Evolutionary conservation across 2,329 filamentous ascomycete genomes (phyloP).

Genomic region (Ophiostoma quercus): DNA sequence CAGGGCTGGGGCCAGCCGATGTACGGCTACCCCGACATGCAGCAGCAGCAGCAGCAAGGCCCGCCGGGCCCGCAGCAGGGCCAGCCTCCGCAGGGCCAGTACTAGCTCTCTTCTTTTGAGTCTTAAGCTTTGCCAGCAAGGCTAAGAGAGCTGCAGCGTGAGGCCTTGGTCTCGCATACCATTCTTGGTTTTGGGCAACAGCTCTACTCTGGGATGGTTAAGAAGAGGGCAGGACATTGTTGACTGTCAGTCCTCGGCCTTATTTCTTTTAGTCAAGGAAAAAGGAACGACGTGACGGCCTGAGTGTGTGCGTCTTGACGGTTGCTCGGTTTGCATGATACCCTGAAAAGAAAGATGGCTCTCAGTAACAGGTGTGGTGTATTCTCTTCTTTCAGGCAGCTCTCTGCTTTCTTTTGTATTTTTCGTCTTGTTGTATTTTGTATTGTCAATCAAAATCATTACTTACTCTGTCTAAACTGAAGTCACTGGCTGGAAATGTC

Average conservation of each 20-base stretch:
- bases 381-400: slow-evolving; percentile 7
- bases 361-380: background rate
- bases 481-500: no score
- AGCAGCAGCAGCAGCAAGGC: slow-evolving; percentile 36
- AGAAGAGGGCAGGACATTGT: background rate
- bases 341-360: background rate
- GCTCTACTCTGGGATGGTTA: background rate
- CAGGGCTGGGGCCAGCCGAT: slow-evolving; percentile 33
- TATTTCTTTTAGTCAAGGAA: background rate
- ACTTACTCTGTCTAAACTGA: slow-evolving; percentile 1
- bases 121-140: background rate
- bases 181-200: background rate
- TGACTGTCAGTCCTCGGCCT: background rate
- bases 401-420: background rate
- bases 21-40: slow-evolving; percentile 46
- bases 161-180: background rate
- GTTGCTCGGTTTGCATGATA: slow-evolving; percentile 8
- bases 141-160: background rate
- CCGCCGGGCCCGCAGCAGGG: slow-evolving; percentile 39
- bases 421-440: background rate
- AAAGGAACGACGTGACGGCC: background rate
- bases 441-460: background rate
- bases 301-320: slow-evolving; percentile 7
- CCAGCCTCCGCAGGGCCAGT: slow-evolving; percentile 35
- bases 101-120: slow-evolving; percentile 19